phyloP scores from a whole-genome alignment of 2,329 filamentous ascomycete genomes.

The Aschersonia sp. region DNA sequence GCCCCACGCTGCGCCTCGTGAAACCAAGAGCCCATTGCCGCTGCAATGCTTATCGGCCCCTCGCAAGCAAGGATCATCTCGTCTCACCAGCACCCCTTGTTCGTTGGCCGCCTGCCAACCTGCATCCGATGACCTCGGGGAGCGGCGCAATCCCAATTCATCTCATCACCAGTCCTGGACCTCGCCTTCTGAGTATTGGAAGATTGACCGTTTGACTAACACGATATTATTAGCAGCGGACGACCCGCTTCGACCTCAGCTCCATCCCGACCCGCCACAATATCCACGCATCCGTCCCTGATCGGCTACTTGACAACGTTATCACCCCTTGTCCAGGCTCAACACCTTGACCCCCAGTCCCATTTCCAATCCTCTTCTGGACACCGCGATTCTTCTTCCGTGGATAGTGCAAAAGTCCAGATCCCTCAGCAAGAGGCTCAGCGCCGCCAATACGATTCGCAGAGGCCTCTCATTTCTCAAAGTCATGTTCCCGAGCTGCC shows the following conservation, averaged over 20 bases:
- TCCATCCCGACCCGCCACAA: conserved; percentile 12
- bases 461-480: not conserved
- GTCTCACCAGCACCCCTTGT: too few relatives aligned
- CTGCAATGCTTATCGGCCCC: too few relatives aligned
- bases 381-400: not conserved
- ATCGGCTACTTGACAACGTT: conserved; percentile 54
- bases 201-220: not conserved
- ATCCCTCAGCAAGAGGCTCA: not conserved
- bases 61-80: too few relatives aligned
- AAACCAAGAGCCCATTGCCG: too few relatives aligned
- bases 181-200: not conserved
- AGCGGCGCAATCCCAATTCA: too few relatives aligned
- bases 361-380: conserved; percentile 21
- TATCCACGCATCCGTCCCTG: conserved; percentile 47
- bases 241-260: conserved; percentile 10
- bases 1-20: too few relatives aligned
- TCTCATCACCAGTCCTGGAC: too few relatives aligned
- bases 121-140: too few relatives aligned
- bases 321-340: conserved; percentile 49
- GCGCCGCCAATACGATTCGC: too few relatives aligned
- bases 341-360: conserved; percentile 21
- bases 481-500: conserved; percentile 14
- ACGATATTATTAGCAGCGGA: not conserved
- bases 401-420: not conserved
- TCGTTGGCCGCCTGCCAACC: too few relatives aligned